Conservation (phyloP, 257 asterid species). For the Avicennia marina region DNA sequence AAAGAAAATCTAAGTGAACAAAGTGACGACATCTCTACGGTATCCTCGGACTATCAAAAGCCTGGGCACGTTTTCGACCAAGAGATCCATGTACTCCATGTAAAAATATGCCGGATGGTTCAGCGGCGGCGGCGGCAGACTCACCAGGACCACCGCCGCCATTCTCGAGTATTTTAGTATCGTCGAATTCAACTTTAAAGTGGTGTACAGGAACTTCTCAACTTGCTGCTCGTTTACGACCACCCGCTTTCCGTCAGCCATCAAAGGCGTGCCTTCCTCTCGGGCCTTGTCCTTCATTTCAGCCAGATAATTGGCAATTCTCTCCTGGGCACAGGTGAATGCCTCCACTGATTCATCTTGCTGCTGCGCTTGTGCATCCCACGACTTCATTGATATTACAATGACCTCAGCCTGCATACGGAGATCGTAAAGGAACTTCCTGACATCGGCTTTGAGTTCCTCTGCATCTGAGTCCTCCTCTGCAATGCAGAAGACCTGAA, state of each 20-base stretch:
- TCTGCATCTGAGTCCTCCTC: slow-evolving; percentile 97
- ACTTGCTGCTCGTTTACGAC: slow-evolving; percentile 74
- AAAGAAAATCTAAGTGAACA: slow-evolving; percentile 58
- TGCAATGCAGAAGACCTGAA: slow-evolving; percentile 92
- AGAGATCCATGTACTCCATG: slow-evolving; percentile 94
- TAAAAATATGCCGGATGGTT: slow-evolving; percentile 85
- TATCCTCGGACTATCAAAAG: slow-evolving; percentile 91
- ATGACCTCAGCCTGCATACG: slow-evolving; percentile 98
- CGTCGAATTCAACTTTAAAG: slow-evolving; percentile 77
- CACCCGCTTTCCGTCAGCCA: slow-evolving; percentile 81
- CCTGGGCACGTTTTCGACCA: slow-evolving; percentile 95
- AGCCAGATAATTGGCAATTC: slow-evolving; percentile 54
- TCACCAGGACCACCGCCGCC: slow-evolving; percentile 96
- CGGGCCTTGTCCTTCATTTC: slow-evolving; percentile 60
- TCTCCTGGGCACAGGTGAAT: slow-evolving; percentile 52
- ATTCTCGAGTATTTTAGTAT: slow-evolving; percentile 79
- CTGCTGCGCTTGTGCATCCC: slow-evolving; percentile 74
- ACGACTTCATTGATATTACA: slow-evolving; percentile 86
- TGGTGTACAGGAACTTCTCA: slow-evolving; percentile 79
- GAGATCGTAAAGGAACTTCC: slow-evolving; percentile 87
- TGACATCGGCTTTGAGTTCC: slow-evolving; percentile 82
- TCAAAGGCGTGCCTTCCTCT: slow-evolving; percentile 46
- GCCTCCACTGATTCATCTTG: slow-evolving; percentile 85
- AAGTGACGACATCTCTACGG: slow-evolving; percentile 89
- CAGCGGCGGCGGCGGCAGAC: slow-evolving; percentile 90